A percentile compares a stretch with the other conserved stretches of the same genome.
phyloP scores from a whole-genome alignment of 2,329 filamentous ascomycete genomes.

The Phaeomoniella chlamydospora region DNA sequence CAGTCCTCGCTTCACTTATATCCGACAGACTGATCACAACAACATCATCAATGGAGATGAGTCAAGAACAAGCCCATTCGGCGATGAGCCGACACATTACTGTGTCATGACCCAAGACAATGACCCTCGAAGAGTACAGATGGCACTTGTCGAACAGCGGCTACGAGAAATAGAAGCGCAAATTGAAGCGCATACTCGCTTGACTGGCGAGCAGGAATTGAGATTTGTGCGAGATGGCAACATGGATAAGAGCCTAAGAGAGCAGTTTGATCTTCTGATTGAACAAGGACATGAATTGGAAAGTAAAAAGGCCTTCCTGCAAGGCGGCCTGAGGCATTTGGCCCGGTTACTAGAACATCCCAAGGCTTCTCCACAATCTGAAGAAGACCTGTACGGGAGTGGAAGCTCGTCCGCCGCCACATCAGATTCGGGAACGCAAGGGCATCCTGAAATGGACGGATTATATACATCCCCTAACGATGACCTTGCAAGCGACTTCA shows the following conservation, averaged over 20 bases:
- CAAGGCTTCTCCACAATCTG: conserved; percentile 9
- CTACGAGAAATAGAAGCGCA: conserved; percentile 67
- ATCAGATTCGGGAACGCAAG: conserved; percentile 36
- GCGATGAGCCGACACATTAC: conserved; percentile 81
- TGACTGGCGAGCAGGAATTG: conserved; percentile 62
- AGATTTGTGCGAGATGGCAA: conserved; percentile 39
- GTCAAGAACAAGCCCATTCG: conserved; percentile 75
- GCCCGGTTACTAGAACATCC: conserved; percentile 21
- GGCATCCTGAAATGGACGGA: conserved; percentile 34
- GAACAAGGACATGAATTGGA: conserved; percentile 42
- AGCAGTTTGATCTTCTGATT: conserved; percentile 34
- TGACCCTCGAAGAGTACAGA: conserved; percentile 79
- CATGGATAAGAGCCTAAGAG: conserved; percentile 27
- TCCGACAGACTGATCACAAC: conserved; percentile 86
- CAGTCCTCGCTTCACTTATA: conserved; percentile 92
- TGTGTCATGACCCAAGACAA: conserved; percentile 90
- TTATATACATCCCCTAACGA: conserved; percentile 56
- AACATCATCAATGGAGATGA: conserved; percentile 67
- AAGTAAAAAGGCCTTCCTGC: conserved; percentile 44
- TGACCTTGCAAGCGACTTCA: conserved; percentile 87
- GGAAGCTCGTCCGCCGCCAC: conserved; percentile 12
- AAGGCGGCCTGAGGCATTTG: conserved; percentile 42
- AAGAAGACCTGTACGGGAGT: conserved; percentile 12
- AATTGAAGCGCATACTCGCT: conserved; percentile 57
- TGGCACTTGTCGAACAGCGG: conserved; percentile 67